A percentile compares a stretch with the other conserved stretches of the same genome.
These are phyloP conservation scores for Saturnispora gosingensis DNA, from an alignment of 805 yeast species.

Conservation along the genomic window DNA sequence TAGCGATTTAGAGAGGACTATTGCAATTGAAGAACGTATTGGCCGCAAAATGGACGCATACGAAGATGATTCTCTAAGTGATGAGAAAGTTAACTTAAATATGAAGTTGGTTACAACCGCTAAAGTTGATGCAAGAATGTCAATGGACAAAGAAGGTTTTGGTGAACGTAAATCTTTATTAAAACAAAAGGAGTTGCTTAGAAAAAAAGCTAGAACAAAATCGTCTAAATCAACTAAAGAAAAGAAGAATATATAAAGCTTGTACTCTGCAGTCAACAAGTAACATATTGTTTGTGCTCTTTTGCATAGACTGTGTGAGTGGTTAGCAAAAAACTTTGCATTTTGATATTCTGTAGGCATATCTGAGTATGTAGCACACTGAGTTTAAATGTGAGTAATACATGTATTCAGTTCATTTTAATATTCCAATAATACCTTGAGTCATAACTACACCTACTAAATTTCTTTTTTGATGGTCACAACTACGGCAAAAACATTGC, in stretches of 20 bases:
- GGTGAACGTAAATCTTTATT: conserved; percentile 45
- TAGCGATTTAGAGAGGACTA: conserved; percentile 70
- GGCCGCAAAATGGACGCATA: conserved; percentile 72
- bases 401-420: too few relatives aligned
- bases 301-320: neutral
- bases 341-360: neutral
- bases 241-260: neutral
- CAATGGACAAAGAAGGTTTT: conserved; percentile 84
- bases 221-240: neutral
- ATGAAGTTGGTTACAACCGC: conserved; percentile 68
- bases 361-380: neutral
- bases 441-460: too few relatives aligned
- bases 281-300: neutral
- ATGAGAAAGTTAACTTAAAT: conserved; percentile 56
- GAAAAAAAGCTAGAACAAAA: neutral
- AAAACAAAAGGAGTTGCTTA: conserved; percentile 13
- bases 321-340: neutral
- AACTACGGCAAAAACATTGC: too few relatives aligned
- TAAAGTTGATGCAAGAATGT: conserved; percentile 83
- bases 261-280: neutral
- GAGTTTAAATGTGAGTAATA: neutral
- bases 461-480: too few relatives aligned
- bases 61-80: conserved; percentile 62
- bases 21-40: conserved; percentile 80
- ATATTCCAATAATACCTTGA: too few relatives aligned